Conservation (phyloP, 2,329 filamentous ascomycete genomes). For the Neurospora sp. region DNA sequence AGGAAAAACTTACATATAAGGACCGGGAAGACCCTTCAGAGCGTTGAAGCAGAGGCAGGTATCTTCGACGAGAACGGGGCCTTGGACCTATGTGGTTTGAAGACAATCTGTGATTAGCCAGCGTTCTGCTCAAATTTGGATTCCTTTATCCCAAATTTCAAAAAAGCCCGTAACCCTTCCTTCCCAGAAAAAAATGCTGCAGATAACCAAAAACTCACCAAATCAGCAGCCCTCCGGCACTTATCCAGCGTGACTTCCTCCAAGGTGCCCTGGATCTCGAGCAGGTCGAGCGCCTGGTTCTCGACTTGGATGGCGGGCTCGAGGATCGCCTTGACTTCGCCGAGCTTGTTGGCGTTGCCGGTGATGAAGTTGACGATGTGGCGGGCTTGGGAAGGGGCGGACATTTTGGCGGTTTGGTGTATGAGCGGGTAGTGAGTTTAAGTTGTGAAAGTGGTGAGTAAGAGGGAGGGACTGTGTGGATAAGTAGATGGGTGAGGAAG, state of each 20-base stretch:
- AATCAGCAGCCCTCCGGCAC: constrained; percentile 68
- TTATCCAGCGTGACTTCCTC: constrained; percentile 89
- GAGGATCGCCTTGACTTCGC: constrained; percentile 81
- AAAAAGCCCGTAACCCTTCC: neutral
- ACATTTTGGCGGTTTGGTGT: constrained; percentile 16
- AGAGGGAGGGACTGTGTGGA: neutral
- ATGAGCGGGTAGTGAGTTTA: neutral
- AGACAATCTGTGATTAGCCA: neutral
- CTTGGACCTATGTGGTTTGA: constrained; percentile 49
- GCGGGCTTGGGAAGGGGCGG: constrained; percentile 15
- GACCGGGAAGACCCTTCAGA: constrained; percentile 80
- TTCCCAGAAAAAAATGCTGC: neutral
- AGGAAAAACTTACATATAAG: constrained; percentile 66
- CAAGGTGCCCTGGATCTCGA: constrained; percentile 84
- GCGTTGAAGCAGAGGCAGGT: constrained; percentile 91
- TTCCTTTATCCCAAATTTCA: neutral
- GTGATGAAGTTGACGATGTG: constrained; percentile 79
- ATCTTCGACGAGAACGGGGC: constrained; percentile 90
- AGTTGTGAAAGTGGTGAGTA: neutral
- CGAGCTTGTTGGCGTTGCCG: constrained; percentile 87
- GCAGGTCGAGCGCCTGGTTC: constrained; percentile 66
- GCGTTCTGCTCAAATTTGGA: neutral
- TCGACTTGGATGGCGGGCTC: constrained; percentile 62
- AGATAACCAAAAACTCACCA: constrained; percentile 40
- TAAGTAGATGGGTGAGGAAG: neutral